A percentile compares a stretch with the other conserved stretches of the same genome.
Conservation (phyloP, 345 rosid genomes). For the Hibiscus syriacus region DNA sequence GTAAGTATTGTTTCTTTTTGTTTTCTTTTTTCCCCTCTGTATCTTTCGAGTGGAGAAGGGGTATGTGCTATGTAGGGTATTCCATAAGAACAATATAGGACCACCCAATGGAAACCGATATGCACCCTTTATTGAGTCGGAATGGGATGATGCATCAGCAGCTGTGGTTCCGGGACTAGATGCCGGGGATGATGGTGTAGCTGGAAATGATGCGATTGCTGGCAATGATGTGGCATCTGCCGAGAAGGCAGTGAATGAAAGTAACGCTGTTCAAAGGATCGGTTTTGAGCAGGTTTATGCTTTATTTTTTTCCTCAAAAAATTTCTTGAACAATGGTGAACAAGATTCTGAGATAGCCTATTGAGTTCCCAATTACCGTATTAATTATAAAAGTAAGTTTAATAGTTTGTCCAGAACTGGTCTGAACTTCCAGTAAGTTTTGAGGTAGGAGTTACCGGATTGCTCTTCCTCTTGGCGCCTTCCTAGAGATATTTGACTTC, state of each 20-base stretch:
- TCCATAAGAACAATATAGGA: too few relatives aligned
- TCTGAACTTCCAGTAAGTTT: neutral
- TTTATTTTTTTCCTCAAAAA: conserved; percentile 5
- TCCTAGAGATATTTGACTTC: neutral
- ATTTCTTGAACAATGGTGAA: neutral
- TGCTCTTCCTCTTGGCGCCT: neutral
- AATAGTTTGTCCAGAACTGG: neutral
- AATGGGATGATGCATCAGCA: conserved; percentile 55
- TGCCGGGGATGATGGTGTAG: conserved; percentile 28
- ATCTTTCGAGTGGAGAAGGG: conserved; percentile 35
- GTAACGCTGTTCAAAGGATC: conserved; percentile 17
- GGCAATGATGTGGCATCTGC: too few relatives aligned
- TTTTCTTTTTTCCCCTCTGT: conserved; percentile 3
- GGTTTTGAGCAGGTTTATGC: conserved; percentile 37
- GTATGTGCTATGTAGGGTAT: conserved; percentile 79
- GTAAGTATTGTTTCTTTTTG: neutral
- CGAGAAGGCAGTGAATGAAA: conserved; percentile 9
- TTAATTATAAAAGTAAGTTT: neutral
- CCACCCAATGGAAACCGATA: too few relatives aligned
- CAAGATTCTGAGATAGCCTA: neutral
- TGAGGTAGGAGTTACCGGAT: neutral
- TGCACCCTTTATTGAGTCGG: too few relatives aligned
- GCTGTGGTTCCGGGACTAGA: conserved; percentile 58
- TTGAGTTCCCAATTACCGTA: neutral
- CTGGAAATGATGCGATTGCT: conserved; percentile 21